These are phyloP conservation scores for Gentiana macrophylla DNA, from an alignment of 257 asterid genomes.

Conservation along the genomic window DNA sequence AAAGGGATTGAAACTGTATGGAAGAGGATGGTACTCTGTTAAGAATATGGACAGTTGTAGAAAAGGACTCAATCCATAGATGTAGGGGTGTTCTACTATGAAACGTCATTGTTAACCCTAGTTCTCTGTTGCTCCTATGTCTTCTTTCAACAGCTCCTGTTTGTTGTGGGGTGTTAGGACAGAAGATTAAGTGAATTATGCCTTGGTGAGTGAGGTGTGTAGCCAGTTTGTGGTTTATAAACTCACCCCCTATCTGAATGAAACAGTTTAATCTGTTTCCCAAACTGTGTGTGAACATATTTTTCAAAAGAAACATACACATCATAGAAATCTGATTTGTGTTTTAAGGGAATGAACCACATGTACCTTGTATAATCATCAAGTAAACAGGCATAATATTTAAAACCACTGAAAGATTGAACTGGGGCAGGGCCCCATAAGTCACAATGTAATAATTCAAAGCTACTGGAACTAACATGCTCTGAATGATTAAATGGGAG, in stretches of 20 bases:
- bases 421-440: background rate
- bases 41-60: background rate
- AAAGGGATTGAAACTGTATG: background rate
- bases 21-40: background rate
- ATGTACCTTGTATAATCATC: background rate
- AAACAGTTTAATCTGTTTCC: background rate
- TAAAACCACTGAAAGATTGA: background rate
- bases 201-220: background rate
- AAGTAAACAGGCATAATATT: background rate
- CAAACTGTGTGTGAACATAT: background rate
- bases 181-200: background rate
- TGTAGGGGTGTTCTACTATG: background rate
- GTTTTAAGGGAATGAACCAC: background rate
- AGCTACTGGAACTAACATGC: background rate
- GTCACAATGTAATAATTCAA: background rate
- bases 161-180: background rate
- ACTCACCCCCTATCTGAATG: background rate
- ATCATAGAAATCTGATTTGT: background rate
- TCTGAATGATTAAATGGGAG: background rate
- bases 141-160: background rate
- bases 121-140: background rate
- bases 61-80: background rate
- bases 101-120: background rate
- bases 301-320: background rate
- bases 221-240: background rate